Conservation (phyloP, 2,329 filamentous ascomycete species). For the Ophiostoma himal-ulmi region DNA sequence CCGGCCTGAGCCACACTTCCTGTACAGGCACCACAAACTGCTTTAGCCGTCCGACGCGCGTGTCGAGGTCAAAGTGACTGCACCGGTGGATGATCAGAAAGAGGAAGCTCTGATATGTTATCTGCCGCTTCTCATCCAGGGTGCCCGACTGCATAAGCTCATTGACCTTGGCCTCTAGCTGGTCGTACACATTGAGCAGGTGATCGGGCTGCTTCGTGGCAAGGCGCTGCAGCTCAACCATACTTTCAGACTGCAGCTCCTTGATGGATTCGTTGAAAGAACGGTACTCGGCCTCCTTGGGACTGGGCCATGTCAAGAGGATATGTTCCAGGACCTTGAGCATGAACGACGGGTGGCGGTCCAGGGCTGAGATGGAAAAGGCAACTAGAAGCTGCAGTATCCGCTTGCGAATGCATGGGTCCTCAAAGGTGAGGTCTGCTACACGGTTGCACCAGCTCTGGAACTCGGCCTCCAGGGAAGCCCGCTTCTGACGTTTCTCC, state of each 20-base stretch:
- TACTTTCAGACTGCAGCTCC: conserved; percentile 77
- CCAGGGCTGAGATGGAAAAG: conserved; percentile 73
- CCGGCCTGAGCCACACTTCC: conserved; percentile 68
- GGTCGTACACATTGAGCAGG: conserved; percentile 78
- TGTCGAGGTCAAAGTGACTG: conserved; percentile 62
- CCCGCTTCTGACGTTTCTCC: conserved; percentile 52
- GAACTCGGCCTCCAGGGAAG: conserved; percentile 56
- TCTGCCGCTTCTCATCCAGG: conserved; percentile 74
- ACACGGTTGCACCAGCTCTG: conserved; percentile 68
- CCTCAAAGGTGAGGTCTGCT: conserved; percentile 68
- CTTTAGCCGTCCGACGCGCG: conserved; percentile 65
- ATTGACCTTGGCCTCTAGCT: conserved; percentile 75
- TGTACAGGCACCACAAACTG: conserved; percentile 79
- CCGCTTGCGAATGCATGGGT: conserved; percentile 77
- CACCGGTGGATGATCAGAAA: conserved; percentile 93
- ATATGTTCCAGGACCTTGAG: conserved; percentile 88
- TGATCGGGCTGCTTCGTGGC: conserved; percentile 89
- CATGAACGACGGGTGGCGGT: conserved; percentile 73
- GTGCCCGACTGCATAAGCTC: conserved; percentile 68
- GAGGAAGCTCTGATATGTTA: conserved; percentile 82
- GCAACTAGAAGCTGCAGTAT: conserved; percentile 76
- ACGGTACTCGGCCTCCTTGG: conserved; percentile 56
- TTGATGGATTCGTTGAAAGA: conserved; percentile 84
- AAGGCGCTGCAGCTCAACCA: conserved; percentile 80
- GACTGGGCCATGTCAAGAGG: conserved; percentile 71